Percentiles rank a stretch among this genome's conserved stretches.
Evolutionary conservation across 2,329 filamentous ascomycete genomes (phyloP).

Genomic region (Atkinsonella hypoxylon): DNA sequence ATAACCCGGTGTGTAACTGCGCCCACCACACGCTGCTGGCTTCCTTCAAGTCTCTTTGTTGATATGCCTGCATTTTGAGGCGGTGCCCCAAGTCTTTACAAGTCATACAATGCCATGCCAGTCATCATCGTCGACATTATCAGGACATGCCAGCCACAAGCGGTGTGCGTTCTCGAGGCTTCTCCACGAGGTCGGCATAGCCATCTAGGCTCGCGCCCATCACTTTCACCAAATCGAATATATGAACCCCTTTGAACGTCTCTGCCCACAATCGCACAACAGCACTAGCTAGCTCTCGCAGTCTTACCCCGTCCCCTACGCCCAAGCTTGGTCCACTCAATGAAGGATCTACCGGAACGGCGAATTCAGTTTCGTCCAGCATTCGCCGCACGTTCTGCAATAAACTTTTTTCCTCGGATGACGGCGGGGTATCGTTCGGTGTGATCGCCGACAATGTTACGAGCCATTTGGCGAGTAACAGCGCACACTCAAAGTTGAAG

Average conservation of each 20-base stretch:
- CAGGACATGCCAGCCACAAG: conserved; percentile 12
- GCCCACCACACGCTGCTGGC: no score
- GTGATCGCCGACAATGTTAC: conserved; percentile 41
- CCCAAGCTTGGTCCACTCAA: conserved; percentile 33
- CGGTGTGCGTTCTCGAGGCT: conserved; percentile 19
- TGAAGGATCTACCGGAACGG: conserved; percentile 46
- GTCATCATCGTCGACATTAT: background rate
- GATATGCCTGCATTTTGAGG: background rate
- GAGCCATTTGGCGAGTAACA: conserved; percentile 49
- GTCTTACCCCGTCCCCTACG: conserved; percentile 35
- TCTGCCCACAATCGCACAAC: conserved; percentile 50
- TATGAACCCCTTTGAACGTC: conserved; percentile 48
- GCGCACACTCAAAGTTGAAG: conserved; percentile 50
- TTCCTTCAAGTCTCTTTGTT: background rate
- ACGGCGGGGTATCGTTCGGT: conserved; percentile 35
- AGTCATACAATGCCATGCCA: background rate
- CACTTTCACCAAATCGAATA: conserved; percentile 47
- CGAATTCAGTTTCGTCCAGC: conserved; percentile 51
- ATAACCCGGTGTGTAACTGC: no score
- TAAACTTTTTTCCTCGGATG: conserved; percentile 40
- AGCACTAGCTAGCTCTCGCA: conserved; percentile 44
- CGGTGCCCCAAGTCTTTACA: background rate
- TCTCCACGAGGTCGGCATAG: conserved; percentile 45
- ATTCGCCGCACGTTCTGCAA: conserved; percentile 45
- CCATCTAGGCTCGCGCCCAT: conserved; percentile 45